Base-by-base conservation (phyloP, 2,329 filamentous ascomycete genomes). In the Exserohilum turcica region DNA sequence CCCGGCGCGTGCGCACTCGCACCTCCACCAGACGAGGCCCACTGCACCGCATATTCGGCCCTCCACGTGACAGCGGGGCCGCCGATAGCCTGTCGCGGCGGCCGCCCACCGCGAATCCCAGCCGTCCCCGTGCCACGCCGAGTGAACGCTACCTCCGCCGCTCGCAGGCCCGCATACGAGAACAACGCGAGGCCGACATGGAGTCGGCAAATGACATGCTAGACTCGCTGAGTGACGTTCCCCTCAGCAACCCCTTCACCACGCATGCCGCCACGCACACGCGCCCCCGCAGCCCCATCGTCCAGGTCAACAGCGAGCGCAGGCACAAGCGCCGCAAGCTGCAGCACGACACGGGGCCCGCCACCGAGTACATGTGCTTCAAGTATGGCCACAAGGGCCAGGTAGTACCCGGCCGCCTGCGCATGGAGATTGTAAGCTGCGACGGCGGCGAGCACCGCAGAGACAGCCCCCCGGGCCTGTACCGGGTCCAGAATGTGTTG, bases 331-430 rank as follows among this genome's bases (percentile, higher is more conserved):
- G 70, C 39, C 67, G 78, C 59, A 78, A 77, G 60, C 57, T 79
- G 16, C 73, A 77, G 19, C 68, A 74, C 37, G 71, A 74, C 18
- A 52, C 69, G 12, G 58, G 48, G 48, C 43, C 43, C 19, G 43
- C 43, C 38, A 35, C 65, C 49, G 60, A 61, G 19, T 71, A 69
- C 45, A 64, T 69, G 48, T 66, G 70, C 42, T 90, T 92, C 70
- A 87, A 84, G 57, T 97, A 97, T 72, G 93, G 92, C 18, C 87
- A 86, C 65, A 91, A 88, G 72, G 93, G 92, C 15, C 92, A 96
- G 74, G 89, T 96, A 13, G 89, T 94, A 55, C 84, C 91, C 0
- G 92, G 92, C 3, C 82, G 84, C 59, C 78, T 97, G 66, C 87
- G 83, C 57, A 91, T 97, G 90, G 90, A 96, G 70, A 86, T 97